Evolutionary conservation across 2,329 filamentous ascomycete species (phyloP).

Genomic region (Nothophoma quercina): DNA sequence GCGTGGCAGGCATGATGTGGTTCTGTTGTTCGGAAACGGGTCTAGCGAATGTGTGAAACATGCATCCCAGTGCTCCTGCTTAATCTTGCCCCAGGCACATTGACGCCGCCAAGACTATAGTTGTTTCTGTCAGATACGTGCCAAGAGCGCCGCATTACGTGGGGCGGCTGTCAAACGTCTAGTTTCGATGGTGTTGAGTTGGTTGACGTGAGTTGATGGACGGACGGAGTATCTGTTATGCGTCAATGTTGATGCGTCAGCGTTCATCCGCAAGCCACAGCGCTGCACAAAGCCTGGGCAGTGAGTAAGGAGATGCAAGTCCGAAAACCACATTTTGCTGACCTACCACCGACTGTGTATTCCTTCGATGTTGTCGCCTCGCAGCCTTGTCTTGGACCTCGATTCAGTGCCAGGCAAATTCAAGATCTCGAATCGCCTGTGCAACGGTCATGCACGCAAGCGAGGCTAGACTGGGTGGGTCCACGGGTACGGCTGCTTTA

Average conservation of each 20-base stretch:
- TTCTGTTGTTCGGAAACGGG: constrained; percentile 12
- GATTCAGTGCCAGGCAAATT: background rate
- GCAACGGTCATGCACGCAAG: constrained; percentile 19
- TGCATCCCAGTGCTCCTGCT: constrained; percentile 22
- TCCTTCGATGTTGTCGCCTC: background rate
- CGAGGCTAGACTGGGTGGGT: constrained; percentile 14
- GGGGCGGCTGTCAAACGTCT: constrained; percentile 25
- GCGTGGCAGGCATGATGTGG: constrained; percentile 13
- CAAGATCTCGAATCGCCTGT: constrained; percentile 16
- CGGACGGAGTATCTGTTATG: constrained; percentile 11
- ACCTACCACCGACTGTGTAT: background rate
- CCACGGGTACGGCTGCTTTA: constrained; percentile 13
- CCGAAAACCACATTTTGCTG: background rate
- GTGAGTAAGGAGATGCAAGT: background rate
- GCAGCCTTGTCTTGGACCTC: background rate
- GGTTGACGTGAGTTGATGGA: constrained; percentile 5
- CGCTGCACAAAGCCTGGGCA: background rate
- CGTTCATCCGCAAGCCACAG: background rate
- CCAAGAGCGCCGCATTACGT: constrained; percentile 17
- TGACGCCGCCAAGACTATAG: constrained; percentile 31
- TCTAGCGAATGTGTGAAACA: constrained; percentile 31
- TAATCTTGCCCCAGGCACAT: constrained; percentile 18
- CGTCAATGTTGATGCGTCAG: background rate
- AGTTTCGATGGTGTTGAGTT: constrained; percentile 6
- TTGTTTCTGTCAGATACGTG: constrained; percentile 28